Base-by-base conservation (phyloP, 2,329 filamentous ascomycete genomes). In the Annulohypoxylon truncatum region DNA sequence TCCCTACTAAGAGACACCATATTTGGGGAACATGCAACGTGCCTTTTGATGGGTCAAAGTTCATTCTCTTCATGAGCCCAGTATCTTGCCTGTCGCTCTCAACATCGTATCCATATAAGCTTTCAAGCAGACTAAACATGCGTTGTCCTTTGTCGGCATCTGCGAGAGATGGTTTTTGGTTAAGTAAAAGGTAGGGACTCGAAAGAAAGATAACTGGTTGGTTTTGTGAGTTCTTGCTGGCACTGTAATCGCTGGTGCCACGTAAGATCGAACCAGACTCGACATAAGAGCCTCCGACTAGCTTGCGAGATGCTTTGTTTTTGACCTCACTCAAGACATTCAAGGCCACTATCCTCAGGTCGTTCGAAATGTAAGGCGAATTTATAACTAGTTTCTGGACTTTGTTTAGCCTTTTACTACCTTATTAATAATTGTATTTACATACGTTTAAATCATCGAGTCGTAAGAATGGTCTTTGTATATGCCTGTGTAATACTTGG, bases 151-250 rank as follows among this genome's bases (percentile, higher is more conserved):
- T 44, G 1, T 35, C 40, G 3, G 28, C 0, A 44, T 8, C 13
- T 3, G 26, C 18, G 13, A 35, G 3, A 22, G 42, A 42, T 13
- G 40, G 18, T 10, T 38, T 33, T 24, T n/a, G 40, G 13, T 22
- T 47, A 10, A 46, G 42, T 35, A 56, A 22, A 18, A 56, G 7
- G 15, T 56, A 56, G 4, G 53, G 53, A 13, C 42, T 56, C 9
- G 53, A 47, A 18, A 56, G 13, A 18, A 56, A 56, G 4, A 56
- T 56, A 18, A 56, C 53, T 7, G 40, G 53, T 18, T 56, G 28
- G 18, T 56, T 33, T 10, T 33, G 28, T 8, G 33, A 26, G 18
- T 56, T 28, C 2, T 35, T 29, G 13, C 18, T 29, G 20, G 12
- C 18, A 22, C 38, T 18, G 28, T 56, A 26, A 12, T 18, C 38